Conservation (phyloP, 345 rosid genomes). For the Cardamine chenopodiifolia region DNA sequence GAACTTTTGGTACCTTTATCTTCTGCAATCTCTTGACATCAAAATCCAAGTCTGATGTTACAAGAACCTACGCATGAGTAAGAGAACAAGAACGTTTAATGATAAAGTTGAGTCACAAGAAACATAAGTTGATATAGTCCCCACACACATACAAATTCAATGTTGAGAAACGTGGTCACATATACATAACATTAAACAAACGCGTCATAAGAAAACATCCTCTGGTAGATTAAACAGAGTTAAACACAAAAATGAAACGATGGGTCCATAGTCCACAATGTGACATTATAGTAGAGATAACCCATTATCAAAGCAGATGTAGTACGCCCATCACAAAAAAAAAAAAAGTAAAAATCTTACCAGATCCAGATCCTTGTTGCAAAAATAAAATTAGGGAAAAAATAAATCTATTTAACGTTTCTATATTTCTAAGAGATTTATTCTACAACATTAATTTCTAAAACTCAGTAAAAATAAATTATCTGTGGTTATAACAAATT, state of each 20-base stretch:
- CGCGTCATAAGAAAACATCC: conserved; percentile 8
- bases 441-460: neutral
- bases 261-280: conserved; percentile 27
- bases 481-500: neutral
- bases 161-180: conserved; percentile 8
- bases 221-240: neutral
- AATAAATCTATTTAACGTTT: neutral
- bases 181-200: conserved; percentile 2
- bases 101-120: conserved; percentile 27
- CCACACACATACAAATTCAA: conserved; percentile 20
- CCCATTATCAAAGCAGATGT: neutral
- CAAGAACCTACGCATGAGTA: conserved; percentile 46
- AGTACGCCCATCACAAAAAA: conserved; percentile 26
- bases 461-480: neutral
- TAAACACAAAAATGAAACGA: neutral
- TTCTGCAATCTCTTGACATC: conserved; percentile 53
- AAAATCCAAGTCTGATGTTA: conserved; percentile 44
- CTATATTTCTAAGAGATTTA: neutral
- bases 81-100: neutral
- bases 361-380: conserved; percentile 19
- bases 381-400: neutral
- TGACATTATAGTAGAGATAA: conserved; percentile 1
- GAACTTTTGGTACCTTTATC: conserved; percentile 57
- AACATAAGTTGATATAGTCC: conserved; percentile 21
- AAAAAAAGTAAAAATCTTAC: neutral